Conservation (phyloP, 108 stramenopile species). For the Cyclotella choctawhatcheeana region DNA sequence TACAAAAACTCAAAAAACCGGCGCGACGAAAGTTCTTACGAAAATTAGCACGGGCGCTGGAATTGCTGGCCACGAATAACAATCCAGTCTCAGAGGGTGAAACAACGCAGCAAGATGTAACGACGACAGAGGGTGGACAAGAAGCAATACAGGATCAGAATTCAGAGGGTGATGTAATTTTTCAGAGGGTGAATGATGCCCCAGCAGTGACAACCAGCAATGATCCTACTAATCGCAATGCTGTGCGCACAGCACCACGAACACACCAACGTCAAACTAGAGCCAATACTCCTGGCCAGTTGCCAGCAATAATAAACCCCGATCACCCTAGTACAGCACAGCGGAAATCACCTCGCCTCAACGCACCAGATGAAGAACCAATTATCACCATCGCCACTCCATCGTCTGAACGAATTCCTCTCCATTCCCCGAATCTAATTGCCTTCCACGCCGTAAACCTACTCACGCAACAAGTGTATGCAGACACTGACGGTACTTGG, state of each 20-base stretch:
- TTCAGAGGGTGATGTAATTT: constrained; percentile 6
- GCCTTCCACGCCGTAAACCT: constrained; percentile 1
- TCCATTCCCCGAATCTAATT: constrained; percentile 13
- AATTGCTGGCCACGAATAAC: neutral
- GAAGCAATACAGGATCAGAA: neutral
- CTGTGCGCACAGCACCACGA: neutral
- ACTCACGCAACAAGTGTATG: neutral
- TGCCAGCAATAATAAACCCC: constrained; percentile 7
- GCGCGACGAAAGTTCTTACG: neutral
- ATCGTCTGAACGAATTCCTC: neutral
- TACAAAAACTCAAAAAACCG: neutral
- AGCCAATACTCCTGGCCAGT: constrained; percentile 4
- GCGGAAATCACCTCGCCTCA: no score
- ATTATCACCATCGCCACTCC: neutral
- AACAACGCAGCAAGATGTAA: no score
- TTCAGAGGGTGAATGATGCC: constrained; percentile 17
- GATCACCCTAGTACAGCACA: no score
- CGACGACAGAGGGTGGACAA: neutral
- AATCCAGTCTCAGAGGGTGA: constrained; percentile 7
- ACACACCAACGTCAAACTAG: neutral
- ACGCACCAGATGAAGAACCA: neutral
- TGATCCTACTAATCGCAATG: neutral
- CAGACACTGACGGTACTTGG: neutral
- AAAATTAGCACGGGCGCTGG: neutral
- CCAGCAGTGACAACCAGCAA: neutral